Evolutionary conservation across 192 early-diverging fungal genomes (phyloP).

Genomic region (Entophlyctis luteolus): DNA sequence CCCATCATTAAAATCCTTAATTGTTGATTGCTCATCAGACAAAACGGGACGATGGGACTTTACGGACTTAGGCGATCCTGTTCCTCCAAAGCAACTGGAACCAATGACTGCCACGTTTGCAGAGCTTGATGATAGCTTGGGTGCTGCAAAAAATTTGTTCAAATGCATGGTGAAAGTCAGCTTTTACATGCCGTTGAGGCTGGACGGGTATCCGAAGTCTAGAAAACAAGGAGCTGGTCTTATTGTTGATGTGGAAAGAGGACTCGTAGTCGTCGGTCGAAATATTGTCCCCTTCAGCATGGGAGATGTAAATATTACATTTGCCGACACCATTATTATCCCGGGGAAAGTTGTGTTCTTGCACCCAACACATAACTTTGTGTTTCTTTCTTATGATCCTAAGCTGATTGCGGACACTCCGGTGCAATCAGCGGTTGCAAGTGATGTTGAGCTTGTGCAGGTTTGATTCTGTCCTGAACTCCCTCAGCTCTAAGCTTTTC

Average conservation of each 20-base stretch:
- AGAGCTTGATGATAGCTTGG: constrained; percentile 65
- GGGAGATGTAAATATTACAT: constrained; percentile 76
- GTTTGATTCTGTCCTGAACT: too few relatives aligned
- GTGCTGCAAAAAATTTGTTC: constrained; percentile 69
- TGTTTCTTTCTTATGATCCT: constrained; percentile 78
- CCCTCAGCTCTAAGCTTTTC: background rate
- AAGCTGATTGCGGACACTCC: constrained; percentile 69
- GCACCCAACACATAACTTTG: constrained; percentile 88
- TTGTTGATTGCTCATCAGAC: constrained; percentile 31
- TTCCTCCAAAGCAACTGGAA: constrained; percentile 55
- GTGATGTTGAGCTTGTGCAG: constrained; percentile 53
- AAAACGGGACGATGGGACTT: constrained; percentile 78
- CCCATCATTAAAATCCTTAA: too few relatives aligned
- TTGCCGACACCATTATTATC: constrained; percentile 85
- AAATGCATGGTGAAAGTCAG: constrained; percentile 76
- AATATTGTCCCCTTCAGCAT: constrained; percentile 74
- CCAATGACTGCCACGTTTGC: constrained; percentile 72
- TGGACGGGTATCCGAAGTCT: constrained; percentile 68
- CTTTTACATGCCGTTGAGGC: constrained; percentile 72
- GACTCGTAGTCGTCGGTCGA: constrained; percentile 78
- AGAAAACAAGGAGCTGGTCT: constrained; percentile 70
- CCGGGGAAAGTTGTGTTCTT: constrained; percentile 76
- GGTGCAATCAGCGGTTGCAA: constrained; percentile 60
- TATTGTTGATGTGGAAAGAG: constrained; percentile 70
- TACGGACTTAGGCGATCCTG: constrained; percentile 56